Base-by-base conservation (phyloP, 2,329 filamentous ascomycete genomes). In the Aspergillus proliferans region DNA sequence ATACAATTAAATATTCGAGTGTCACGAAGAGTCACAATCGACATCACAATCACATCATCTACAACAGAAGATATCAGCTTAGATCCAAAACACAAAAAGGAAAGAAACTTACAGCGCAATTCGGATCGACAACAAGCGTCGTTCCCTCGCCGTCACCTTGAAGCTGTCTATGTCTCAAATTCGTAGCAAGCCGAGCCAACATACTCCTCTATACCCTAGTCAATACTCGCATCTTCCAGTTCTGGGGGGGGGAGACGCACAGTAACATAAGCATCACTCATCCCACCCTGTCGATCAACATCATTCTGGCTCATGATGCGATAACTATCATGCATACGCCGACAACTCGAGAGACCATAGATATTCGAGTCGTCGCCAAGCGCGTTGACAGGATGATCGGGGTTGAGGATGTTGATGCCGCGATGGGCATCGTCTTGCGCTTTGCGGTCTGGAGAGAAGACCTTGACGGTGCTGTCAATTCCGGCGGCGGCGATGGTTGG, bases 391-490 rank as follows among this genome's bases (percentile, higher is more conserved):
- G 65, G 58, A 19, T 69, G 70, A 33, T 70, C 67, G 2, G 72
- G 71, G 30, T 79, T 76, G 8, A 75, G 71, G 45, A 85, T 76
- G n/a, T 82, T 81, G 44, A 79, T 69, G 1, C 81, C 82, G 9
- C 73, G 70, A 19, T 77, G 74, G 15, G 82, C 83, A 45, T 78
- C 74, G 33, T 76, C 70, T 53, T 84, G 79, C 14, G 80, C 77
- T 30, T 74, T 72, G 41, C 71, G 73, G 56, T 85, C 83, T 0
- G 81, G 73, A 1, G 79, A 83, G 66, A 86, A 86, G 47, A 86
- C 81, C 59, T 86, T 86, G 67, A 86, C 79, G 0, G 82, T 85
- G 56, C 81, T 77, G 54, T 86, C 83, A 50, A 86, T 86, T 18
- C 83, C 83, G 2, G 80, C 83, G 26, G 81, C 81, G 2, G 84